phyloP scores from a whole-genome alignment of 139 green algal species.

The Chlamydomonas sp. region DNA sequence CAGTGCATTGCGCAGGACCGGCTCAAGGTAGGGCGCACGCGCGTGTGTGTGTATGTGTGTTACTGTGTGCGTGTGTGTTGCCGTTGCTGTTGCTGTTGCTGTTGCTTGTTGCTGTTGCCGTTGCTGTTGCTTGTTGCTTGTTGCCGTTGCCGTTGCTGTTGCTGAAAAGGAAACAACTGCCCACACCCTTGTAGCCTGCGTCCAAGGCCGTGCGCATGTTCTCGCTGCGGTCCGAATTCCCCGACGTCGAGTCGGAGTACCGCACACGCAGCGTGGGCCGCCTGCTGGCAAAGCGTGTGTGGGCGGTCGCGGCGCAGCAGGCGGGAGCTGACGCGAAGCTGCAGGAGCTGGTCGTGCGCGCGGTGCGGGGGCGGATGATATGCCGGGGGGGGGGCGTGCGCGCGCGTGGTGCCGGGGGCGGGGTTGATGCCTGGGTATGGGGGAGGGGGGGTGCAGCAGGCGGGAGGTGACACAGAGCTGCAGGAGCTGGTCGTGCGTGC shows the following conservation, averaged over 20 bases:
- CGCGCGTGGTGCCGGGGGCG: neutral
- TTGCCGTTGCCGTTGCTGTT: no score
- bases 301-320: slow-evolving; percentile 44
- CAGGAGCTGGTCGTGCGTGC: slow-evolving; percentile 29
- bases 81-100: no score
- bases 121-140: slow-evolving; percentile 37
- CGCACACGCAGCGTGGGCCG: slow-evolving; percentile 34
- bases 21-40: no score
- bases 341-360: slow-evolving; percentile 30
- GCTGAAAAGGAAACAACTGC: no score
- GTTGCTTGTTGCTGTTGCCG: slow-evolving; percentile 41
- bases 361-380: slow-evolving; percentile 1
- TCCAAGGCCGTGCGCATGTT: slow-evolving; percentile 30
- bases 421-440: no score
- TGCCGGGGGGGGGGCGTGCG: neutral
- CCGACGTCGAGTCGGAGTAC: slow-evolving; percentile 36
- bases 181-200: slow-evolving; percentile 56
- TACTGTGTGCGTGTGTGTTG: no score
- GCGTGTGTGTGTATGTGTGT: no score
- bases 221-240: slow-evolving; percentile 20
- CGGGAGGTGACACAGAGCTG: slow-evolving; percentile 32
- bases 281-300: slow-evolving; percentile 44
- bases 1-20: slow-evolving; percentile 4
- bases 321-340: slow-evolving; percentile 35
- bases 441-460: slow-evolving; percentile 42